Conservation (phyloP, 495 filamentous ascomycete species). For the Penicillium tannophilum region DNA sequence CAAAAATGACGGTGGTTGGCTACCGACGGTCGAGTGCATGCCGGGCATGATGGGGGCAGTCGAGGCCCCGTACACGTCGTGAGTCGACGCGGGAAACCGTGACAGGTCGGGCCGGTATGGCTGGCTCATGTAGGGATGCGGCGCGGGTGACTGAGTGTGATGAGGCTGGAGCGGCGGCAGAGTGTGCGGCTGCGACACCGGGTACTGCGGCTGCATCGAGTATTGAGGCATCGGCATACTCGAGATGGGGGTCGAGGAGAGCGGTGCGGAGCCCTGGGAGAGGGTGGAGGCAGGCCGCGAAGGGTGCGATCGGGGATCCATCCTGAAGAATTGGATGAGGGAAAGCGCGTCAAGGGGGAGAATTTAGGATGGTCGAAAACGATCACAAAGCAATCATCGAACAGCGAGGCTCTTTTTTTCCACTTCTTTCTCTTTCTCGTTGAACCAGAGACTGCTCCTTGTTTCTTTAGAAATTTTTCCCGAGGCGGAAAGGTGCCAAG, state of each 20-base stretch:
- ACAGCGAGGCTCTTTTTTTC: conserved; percentile 15
- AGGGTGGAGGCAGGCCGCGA: conserved; percentile 58
- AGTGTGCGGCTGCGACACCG: conserved; percentile 63
- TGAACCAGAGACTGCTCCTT: conserved; percentile 13
- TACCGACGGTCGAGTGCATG: conserved; percentile 58
- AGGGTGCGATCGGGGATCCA: conserved; percentile 57
- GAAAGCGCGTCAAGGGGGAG: conserved; percentile 14
- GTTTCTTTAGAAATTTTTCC: conserved; percentile 26
- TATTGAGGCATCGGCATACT: conserved; percentile 55
- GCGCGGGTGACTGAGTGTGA: conserved; percentile 49
- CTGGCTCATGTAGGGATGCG: conserved; percentile 60
- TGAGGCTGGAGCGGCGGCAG: conserved; percentile 70
- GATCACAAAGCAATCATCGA: conserved; percentile 56
- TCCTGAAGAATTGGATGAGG: conserved; percentile 34
- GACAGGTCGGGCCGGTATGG: conserved; percentile 64
- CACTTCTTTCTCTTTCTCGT: conserved; percentile 6
- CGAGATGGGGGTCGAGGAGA: conserved; percentile 46
- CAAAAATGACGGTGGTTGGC: conserved; percentile 55
- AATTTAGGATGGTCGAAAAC: conserved; percentile 14
- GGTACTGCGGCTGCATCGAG: conserved; percentile 60
- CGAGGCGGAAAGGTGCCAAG: conserved; percentile 20
- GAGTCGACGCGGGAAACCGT: conserved; percentile 63
- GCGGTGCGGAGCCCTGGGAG: conserved; percentile 54
- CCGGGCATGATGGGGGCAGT: conserved; percentile 46
- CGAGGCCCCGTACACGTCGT: conserved; percentile 57